phyloP scores from a whole-genome alignment of 2,329 filamentous ascomycete species.

The Calonectria henricotiae region DNA sequence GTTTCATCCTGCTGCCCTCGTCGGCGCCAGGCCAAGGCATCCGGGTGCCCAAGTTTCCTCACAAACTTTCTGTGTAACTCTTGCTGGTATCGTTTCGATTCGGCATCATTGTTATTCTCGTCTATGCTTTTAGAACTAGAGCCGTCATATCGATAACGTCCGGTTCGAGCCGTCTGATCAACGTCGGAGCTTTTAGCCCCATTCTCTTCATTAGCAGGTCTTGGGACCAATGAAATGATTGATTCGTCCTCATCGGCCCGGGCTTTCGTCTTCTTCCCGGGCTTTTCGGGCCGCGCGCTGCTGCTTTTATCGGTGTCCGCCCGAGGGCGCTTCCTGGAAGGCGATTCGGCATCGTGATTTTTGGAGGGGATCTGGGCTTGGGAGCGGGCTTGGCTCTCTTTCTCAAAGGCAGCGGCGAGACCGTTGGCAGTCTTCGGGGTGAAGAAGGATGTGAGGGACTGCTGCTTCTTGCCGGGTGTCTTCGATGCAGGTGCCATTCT shows the following conservation, averaged over 20 bases:
- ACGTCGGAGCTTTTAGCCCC: slow-evolving; percentile 40
- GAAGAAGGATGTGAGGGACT: slow-evolving; percentile 91
- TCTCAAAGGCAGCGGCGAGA: slow-evolving; percentile 58
- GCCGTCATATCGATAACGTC: slow-evolving; percentile 68
- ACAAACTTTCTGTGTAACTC: slow-evolving; percentile 89
- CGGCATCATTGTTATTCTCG: slow-evolving; percentile 66
- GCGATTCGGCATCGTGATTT: slow-evolving; percentile 51
- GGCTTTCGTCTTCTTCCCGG: slow-evolving; percentile 65
- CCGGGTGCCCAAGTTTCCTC: slow-evolving; percentile 89
- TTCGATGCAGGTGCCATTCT: slow-evolving; percentile 60
- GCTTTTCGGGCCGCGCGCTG: slow-evolving; percentile 56
- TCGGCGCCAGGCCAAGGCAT: slow-evolving; percentile 81
- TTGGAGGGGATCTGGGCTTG: slow-evolving; percentile 49
- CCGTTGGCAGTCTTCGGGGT: slow-evolving; percentile 73
- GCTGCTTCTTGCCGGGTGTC: slow-evolving; percentile 76
- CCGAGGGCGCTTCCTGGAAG: slow-evolving; percentile 68
- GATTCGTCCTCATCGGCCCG: slow-evolving; percentile 57
- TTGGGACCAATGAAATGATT: slow-evolving; percentile 57
- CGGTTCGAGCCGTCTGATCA: slow-evolving; percentile 62
- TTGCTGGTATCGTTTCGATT: slow-evolving; percentile 73
- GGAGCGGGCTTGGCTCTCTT: slow-evolving; percentile 52
- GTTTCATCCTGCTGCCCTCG: slow-evolving; percentile 72
- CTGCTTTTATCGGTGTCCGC: slow-evolving; percentile 65
- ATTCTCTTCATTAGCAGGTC: slow-evolving; percentile 13
- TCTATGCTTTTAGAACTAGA: slow-evolving; percentile 60